Conservation (phyloP, 202 grass and related monocot genomes). For the Cymbopogon flexuosus region DNA sequence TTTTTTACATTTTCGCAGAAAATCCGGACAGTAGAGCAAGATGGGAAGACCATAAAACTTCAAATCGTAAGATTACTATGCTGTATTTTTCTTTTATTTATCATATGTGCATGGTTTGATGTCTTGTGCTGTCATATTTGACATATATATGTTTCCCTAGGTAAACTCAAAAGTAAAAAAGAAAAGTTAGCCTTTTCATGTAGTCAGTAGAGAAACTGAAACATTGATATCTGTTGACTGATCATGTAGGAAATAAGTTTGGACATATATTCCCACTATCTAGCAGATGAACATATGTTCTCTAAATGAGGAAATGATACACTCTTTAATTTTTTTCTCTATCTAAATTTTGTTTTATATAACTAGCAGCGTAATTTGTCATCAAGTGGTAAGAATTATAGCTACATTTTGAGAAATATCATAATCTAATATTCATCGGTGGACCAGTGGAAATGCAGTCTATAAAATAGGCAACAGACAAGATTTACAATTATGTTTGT, state of each 20-base stretch:
- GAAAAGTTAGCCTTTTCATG: neutral
- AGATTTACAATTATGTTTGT: neutral
- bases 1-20: neutral
- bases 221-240: neutral
- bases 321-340: neutral
- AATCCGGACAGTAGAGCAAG: slow-evolving; percentile 49
- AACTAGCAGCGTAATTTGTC: too few relatives aligned
- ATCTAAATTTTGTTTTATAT: neutral
- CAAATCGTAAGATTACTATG: slow-evolving; percentile 39
- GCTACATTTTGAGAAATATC: too few relatives aligned
- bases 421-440: neutral
- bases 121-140: neutral
- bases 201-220: neutral
- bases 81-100: neutral
- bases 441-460: too few relatives aligned
- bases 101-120: neutral
- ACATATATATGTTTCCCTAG: neutral
- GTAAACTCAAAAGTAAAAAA: neutral
- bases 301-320: neutral
- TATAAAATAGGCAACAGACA: neutral
- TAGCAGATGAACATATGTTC: neutral
- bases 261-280: neutral
- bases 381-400: neutral
- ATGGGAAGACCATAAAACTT: slow-evolving; percentile 51
- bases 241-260: neutral